Base-by-base conservation (phyloP, 2,329 filamentous ascomycete species). In the Fusarium coicis region DNA sequence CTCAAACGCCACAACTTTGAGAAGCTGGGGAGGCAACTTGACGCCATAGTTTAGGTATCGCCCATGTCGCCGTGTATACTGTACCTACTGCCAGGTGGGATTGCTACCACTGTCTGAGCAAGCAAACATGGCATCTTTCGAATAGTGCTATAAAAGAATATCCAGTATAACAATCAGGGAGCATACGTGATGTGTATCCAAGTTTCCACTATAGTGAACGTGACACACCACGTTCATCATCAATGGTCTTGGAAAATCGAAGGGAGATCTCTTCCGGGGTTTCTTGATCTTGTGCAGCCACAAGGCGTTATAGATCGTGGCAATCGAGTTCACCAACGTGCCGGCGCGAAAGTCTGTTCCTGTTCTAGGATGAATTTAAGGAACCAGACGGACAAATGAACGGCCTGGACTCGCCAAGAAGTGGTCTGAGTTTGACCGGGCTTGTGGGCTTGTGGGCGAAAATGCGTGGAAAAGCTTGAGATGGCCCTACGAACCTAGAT, bases 321-420 rank as follows among this genome's bases (percentile, higher is more conserved):
- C 71, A 47, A 57, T 37, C 57, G 55, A 53, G 37, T 70, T 61
- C 34, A 43, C 44, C 67, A 70, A 74, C 67, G 71, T 70, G 52
- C 54, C 57, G 39, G 44, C 30, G 28, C 34, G 23, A 53, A 72
- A 72, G 49, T 68, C 56, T 68, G 71, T 68, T 72, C 67, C 56
- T 65, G 56, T 57, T 63, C 55, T 59, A 58, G 52, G 50, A 47
- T 44, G 54, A 47, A 42, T 21, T 50, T 28, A 59, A 43, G 68
- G 53, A 43, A 54, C 65, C 36, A 55, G 46, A 58, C 55, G 54
- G 37, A 26, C 12, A 49, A 60, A 49, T 53, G 57, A 72, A 64
- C 37, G 71, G 71, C 71, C 71, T 68, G 32, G 71, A 72, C 63
- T 68, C 42, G 66, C 44, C 49, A 72, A 65, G 62, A 60, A 32